Percentiles rank a stretch among this genome's conserved stretches.
Conservation (phyloP, 2,329 filamentous ascomycete genomes). For the Chrysoporthe puriensis region DNA sequence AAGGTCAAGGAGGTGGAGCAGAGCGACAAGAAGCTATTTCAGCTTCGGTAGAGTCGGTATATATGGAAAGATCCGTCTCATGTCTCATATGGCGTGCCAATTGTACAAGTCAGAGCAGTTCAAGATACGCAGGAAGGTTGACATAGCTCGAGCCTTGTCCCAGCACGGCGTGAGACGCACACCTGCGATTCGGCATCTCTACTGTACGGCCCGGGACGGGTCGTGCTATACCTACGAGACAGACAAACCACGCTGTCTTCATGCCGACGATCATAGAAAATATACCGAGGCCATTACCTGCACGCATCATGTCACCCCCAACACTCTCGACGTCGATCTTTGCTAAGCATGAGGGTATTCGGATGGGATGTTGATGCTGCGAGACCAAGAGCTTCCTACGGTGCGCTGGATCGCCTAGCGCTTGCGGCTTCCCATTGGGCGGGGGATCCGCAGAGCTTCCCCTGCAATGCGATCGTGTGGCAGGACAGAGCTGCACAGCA, state of each 20-base stretch:
- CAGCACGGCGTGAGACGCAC: background rate
- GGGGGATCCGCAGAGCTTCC: slow-evolving; percentile 7
- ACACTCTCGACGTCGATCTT: background rate
- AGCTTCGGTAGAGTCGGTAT: background rate
- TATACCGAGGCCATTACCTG: background rate
- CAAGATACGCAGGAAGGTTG: background rate
- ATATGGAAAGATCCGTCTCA: background rate
- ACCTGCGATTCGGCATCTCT: background rate
- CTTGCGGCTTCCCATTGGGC: slow-evolving; percentile 8
- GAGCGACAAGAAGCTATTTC: slow-evolving; percentile 37
- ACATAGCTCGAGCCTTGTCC: background rate
- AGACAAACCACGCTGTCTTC: background rate
- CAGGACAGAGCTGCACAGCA: background rate
- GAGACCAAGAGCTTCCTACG: background rate
- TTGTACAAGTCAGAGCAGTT: background rate
- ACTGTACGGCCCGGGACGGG: background rate
- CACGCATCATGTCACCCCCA: background rate
- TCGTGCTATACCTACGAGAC: background rate
- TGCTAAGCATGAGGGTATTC: background rate
- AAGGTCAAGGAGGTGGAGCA: slow-evolving; percentile 48
- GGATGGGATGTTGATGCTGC: background rate
- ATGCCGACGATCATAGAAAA: background rate
- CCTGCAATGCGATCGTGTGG: background rate
- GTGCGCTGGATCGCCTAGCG: background rate
- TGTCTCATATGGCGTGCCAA: background rate